Conservation (phyloP, 2,329 filamentous ascomycete species). For the Fusarium mundagurra region DNA sequence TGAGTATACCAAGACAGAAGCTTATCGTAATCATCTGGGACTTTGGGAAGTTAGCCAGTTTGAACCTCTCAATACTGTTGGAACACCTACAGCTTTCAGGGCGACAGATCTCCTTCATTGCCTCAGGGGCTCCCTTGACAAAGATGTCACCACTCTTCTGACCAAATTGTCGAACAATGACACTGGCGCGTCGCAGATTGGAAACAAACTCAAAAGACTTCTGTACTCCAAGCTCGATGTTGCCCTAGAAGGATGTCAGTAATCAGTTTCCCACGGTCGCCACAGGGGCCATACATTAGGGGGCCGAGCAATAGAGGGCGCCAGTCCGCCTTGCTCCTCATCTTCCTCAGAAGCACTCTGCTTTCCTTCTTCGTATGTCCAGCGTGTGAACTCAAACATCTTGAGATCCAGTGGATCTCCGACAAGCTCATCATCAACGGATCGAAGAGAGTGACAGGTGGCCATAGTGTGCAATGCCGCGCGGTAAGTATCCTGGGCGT, state of each 20-base stretch:
- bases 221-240: conserved; percentile 88
- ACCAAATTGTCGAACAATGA: conserved; percentile 89
- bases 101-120: conserved; percentile 92
- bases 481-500: conserved; percentile 50
- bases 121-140: conserved; percentile 96
- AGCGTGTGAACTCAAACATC: conserved; percentile 97
- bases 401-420: conserved; percentile 96
- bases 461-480: conserved; percentile 94
- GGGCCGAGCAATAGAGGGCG: conserved; percentile 89
- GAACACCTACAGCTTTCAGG: conserved; percentile 75
- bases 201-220: conserved; percentile 96
- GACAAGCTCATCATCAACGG: conserved; percentile 87
- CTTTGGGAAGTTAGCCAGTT: conserved; percentile 50
- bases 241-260: conserved; percentile 48
- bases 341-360: conserved; percentile 73
- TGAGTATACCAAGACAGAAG: conserved; percentile 92
- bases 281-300: conserved; percentile 65
- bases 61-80: not conserved
- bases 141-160: conserved; percentile 86
- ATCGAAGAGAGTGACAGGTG: conserved; percentile 90
- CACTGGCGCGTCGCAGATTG: conserved; percentile 89
- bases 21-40: conserved; percentile 91
- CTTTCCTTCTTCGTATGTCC: conserved; percentile 90
- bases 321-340: conserved; percentile 78
- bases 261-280: too few relatives aligned